A percentile compares a stretch with the other conserved stretches of the same genome.
Evolutionary conservation across 352 stramenopile species (phyloP).

Genomic region (Detonula confervacea): DNA sequence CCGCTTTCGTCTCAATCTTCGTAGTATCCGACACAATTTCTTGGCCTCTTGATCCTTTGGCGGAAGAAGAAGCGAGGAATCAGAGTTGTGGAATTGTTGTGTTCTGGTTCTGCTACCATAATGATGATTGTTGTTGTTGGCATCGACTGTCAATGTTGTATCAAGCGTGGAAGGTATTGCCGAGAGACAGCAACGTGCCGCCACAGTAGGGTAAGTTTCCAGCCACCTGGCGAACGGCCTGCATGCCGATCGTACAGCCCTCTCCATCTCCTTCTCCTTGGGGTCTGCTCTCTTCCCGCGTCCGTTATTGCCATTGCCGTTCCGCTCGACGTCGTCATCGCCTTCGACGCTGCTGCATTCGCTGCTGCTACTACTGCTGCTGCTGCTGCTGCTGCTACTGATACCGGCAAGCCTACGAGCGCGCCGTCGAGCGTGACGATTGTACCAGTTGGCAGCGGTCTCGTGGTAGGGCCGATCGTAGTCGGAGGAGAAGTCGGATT

Average conservation of each 20-base stretch:
- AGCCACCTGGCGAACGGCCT: slow-evolving; percentile 24
- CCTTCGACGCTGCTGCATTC: slow-evolving; percentile 16
- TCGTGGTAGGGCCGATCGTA: slow-evolving; percentile 34
- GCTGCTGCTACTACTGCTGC: slow-evolving; percentile 4
- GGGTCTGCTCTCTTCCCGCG: not conserved
- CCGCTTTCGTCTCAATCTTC: slow-evolving; percentile 19
- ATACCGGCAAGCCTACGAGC: slow-evolving; percentile 7
- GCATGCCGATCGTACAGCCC: slow-evolving; percentile 12
- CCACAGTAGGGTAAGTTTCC: slow-evolving; percentile 27
- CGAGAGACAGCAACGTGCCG: slow-evolving; percentile 20
- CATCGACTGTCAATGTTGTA: slow-evolving; percentile 11
- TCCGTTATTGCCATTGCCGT: slow-evolving; percentile 17
- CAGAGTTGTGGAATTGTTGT: slow-evolving; percentile 13
- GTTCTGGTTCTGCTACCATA: too few relatives aligned
- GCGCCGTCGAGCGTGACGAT: slow-evolving; percentile 9
- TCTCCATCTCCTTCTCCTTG: slow-evolving; percentile 16
- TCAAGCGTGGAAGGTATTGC: not conserved
- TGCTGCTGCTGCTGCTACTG: slow-evolving; percentile 34
- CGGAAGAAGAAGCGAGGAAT: slow-evolving; percentile 2
- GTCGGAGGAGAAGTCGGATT: slow-evolving; percentile 25
- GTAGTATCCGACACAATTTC: slow-evolving; percentile 23
- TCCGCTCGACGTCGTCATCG: slow-evolving; percentile 21
- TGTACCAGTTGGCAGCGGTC: slow-evolving; percentile 26
- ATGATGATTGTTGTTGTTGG: slow-evolving; percentile 2
- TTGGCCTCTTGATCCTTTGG: slow-evolving; percentile 18